These are phyloP conservation scores for Plasmodium falciparum DNA, from an alignment of 169 alveolate genomes.

Conservation along the genomic window DNA sequence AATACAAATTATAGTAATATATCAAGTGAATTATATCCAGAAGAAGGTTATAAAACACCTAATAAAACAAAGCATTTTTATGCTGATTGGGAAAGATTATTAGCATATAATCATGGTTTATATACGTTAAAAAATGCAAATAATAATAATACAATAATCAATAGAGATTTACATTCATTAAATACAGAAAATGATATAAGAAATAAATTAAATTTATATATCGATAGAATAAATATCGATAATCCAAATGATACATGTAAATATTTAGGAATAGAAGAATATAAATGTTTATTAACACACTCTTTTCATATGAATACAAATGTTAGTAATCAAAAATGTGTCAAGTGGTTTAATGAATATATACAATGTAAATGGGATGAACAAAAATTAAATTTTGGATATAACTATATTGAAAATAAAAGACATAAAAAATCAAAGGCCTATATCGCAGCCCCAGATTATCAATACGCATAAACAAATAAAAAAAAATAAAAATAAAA, in stretches of 20 bases:
- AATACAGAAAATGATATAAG: conserved; percentile 78
- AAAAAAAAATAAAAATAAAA: no score
- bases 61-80: conserved; percentile 61
- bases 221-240: conserved; percentile 82
- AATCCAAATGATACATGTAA: conserved; percentile 90
- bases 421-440: conserved; percentile 89
- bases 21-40: conserved; percentile 50
- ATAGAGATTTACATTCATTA: conserved; percentile 35
- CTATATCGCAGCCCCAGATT: conserved; percentile 91
- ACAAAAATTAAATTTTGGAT: conserved; percentile 88
- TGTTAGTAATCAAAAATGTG: conserved; percentile 88
- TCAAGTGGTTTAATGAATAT: conserved; percentile 91
- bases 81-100: conserved; percentile 79
- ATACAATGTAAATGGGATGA: conserved; percentile 92
- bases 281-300: conserved; percentile 83
- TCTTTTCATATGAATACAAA: conserved; percentile 83
- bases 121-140: conserved; percentile 68
- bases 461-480: conserved; percentile 85
- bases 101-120: conserved; percentile 82
- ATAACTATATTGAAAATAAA: conserved; percentile 85
- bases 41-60: conserved; percentile 67
- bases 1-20: conserved; percentile 67
- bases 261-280: conserved; percentile 86
- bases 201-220: conserved; percentile 78
- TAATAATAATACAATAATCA: conserved; percentile 42